Evolutionary conservation across 306 rosid genomes (phyloP).

Genomic region (Delonix regia): DNA sequence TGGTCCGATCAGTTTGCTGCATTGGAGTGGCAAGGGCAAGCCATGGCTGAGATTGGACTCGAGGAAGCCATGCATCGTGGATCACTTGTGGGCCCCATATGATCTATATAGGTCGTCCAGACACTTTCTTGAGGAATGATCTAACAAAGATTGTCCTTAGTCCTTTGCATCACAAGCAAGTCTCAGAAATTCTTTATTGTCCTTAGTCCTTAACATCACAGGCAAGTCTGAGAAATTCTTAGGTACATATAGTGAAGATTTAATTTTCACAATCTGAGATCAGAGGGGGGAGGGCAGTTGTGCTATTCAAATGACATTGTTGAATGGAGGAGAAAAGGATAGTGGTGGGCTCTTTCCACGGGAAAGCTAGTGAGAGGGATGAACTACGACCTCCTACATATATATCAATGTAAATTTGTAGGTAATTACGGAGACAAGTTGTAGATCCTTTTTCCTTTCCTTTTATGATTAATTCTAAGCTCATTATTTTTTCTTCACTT

Average conservation of each 20-base stretch:
- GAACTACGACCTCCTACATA: constrained; percentile 4
- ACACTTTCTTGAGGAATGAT: constrained; percentile 60
- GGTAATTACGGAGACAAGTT: constrained; percentile 30
- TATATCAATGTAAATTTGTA: background rate
- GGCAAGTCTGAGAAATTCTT: no score
- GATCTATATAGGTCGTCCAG: constrained; percentile 63
- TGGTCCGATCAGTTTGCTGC: constrained; percentile 69
- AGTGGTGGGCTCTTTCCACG: background rate
- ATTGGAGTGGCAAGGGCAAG: constrained; percentile 86
- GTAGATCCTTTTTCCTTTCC: constrained; percentile 21
- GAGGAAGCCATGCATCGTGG: constrained; percentile 59
- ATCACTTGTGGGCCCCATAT: constrained; percentile 69
- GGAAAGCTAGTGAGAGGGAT: background rate
- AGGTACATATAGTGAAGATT: background rate
- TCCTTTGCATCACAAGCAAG: no score
- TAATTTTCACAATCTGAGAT: background rate
- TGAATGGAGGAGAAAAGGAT: background rate
- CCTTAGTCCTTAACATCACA: background rate
- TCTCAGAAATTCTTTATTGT: background rate
- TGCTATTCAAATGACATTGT: background rate
- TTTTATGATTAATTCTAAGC: background rate
- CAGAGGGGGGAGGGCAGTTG: background rate
- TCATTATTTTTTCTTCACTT: background rate
- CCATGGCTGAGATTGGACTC: constrained; percentile 80
- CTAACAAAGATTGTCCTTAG: background rate